Percentiles rank a stretch among this genome's conserved stretches.
Evolutionary conservation across 257 asterid genomes (phyloP).

Genomic region (Petunia axillaris): DNA sequence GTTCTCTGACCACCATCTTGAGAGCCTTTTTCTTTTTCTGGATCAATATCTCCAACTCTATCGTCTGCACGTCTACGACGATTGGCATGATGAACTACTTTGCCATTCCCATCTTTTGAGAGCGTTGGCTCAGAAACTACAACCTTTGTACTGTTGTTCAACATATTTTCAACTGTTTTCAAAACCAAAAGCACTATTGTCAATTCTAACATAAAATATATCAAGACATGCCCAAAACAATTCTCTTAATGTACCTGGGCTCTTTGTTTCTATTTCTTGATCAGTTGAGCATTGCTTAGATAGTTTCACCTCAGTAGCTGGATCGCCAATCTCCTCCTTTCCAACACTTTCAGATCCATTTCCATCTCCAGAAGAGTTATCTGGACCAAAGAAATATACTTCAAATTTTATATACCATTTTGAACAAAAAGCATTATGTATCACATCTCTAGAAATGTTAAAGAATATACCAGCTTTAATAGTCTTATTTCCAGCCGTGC

Average conservation of each 20-base stretch:
- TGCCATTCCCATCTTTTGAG: background rate
- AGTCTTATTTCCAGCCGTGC: background rate
- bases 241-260: background rate
- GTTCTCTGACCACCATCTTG: background rate
- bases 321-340: background rate
- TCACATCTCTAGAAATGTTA: background rate
- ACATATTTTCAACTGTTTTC: background rate
- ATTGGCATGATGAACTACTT: background rate
- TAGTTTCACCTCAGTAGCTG: background rate
- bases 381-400: background rate
- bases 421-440: background rate
- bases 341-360: background rate
- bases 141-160: background rate
- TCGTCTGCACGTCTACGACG: background rate
- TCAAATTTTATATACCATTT: background rate
- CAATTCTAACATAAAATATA: background rate
- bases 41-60: background rate
- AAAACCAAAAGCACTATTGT: background rate
- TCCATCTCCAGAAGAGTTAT: background rate
- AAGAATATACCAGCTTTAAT: background rate
- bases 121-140: background rate
- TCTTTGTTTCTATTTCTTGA: background rate
- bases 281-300: constrained; percentile 16
- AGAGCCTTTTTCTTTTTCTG: background rate
- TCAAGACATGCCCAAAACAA: background rate